Base-by-base conservation (phyloP, 129 eudicot genomes). In the Cynara cardunculus region DNA sequence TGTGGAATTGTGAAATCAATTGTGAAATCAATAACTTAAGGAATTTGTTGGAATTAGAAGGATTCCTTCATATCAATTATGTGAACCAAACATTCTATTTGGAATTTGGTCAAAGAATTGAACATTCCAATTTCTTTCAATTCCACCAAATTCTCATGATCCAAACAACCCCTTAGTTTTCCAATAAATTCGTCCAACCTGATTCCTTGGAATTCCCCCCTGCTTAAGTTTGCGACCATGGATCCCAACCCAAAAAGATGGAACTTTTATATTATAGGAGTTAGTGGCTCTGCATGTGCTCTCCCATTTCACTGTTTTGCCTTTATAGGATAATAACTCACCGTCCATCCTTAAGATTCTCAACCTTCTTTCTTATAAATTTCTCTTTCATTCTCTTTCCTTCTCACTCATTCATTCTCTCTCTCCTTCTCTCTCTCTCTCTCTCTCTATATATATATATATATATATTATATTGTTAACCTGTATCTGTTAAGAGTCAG, bases 201-300 rank as follows among this genome's bases (percentile, higher is more conserved):
- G 62, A 84, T 74, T 80, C 87, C 46, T 77, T 83, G 78, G 90
- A 84, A 78, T 81, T 80, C 81, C 84, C 83, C 74, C 78, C 76
- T 67, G 71, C 74, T 78, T 80, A 84, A 78, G 83, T 83, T 82
- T 22, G 70, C 31, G 56, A 26, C 34, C 70, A 67, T 59, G 46
- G 31, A 75, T 56, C 77, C 61, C 76, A 83, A 77, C 26, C 78
- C 74, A 4, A 82, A 82, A 77, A 30, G 22, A 71, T 34, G 49
- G 67, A 27, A 81, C 76, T 74, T 82, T 67, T 77, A 22, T 82
- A 71, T 71, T 27, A 49, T 25, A 46, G 69, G 41, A 73, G 86
- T 87, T 91, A 84, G 93, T 92, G 88, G 87, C 85, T 71, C 83
- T 90, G 89, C 96, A 92, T 90, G 97, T 91, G 97, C 91, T 77